A percentile compares a stretch with the other conserved stretches of the same genome.
Evolutionary conservation across 495 filamentous ascomycete genomes (phyloP).

Genomic region (Talaromyces borbonicus): DNA sequence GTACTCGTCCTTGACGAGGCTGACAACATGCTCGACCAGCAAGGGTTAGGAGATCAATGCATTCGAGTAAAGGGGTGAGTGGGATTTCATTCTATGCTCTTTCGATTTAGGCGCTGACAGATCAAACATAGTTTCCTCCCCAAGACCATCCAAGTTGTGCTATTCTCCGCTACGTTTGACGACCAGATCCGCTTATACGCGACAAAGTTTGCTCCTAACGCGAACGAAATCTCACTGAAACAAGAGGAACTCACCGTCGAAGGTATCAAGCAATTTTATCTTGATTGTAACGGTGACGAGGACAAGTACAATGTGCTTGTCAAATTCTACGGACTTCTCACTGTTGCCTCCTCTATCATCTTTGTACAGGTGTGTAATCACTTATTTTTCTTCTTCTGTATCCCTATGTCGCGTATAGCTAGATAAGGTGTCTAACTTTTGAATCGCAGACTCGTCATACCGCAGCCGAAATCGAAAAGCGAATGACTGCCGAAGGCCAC

Average conservation of each 20-base stretch:
- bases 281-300: constrained; percentile 72
- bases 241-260: constrained; percentile 90
- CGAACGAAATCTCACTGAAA: constrained; percentile 80
- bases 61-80: constrained; percentile 75
- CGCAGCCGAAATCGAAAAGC: constrained; percentile 69
- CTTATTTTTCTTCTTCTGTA: constrained; percentile 30
- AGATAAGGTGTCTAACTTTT: constrained; percentile 5
- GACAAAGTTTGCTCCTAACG: constrained; percentile 63
- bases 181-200: constrained; percentile 74
- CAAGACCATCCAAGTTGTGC: constrained; percentile 63
- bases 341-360: constrained; percentile 93
- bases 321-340: constrained; percentile 89
- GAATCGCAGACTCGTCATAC: constrained; percentile 65
- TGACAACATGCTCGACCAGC: constrained; percentile 92
- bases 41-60: constrained; percentile 92
- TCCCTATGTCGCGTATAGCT: not conserved
- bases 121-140: constrained; percentile 55
- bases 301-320: constrained; percentile 84
- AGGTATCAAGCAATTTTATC: constrained; percentile 92
- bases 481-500: constrained; percentile 83
- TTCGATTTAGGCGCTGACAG: not conserved
- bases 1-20: constrained; percentile 87
- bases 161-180: constrained; percentile 97
- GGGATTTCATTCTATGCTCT: not conserved
- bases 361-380: constrained; percentile 83